phyloP scores from a whole-genome alignment of 306 rosid species.

The Cicer cuneatum region DNA sequence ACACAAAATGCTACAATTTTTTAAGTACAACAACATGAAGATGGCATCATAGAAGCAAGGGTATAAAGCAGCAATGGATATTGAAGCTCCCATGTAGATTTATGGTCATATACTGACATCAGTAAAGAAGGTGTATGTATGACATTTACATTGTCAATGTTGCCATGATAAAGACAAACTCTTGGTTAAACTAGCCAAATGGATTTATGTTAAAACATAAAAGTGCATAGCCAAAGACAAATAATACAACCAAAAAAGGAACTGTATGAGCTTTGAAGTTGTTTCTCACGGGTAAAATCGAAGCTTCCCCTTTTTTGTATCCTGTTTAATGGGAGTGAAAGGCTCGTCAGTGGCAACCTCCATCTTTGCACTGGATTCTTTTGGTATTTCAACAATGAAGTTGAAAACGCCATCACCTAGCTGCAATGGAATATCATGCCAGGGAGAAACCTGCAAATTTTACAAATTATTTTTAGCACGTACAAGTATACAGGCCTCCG shows the following conservation, averaged over 20 bases:
- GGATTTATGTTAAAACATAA: slow-evolving; percentile 5
- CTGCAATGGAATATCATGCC: slow-evolving; percentile 97
- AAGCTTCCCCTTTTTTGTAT: slow-evolving; percentile 89
- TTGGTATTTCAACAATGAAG: slow-evolving; percentile 86
- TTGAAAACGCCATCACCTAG: slow-evolving; percentile 73
- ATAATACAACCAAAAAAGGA: slow-evolving; percentile 13
- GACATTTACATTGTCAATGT: slow-evolving; percentile 24
- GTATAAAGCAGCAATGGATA: not conserved
- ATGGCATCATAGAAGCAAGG: slow-evolving; percentile 5
- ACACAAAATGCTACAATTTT: slow-evolving; percentile 14
- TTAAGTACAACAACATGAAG: slow-evolving; percentile 27
- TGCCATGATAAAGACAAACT: slow-evolving; percentile 31
- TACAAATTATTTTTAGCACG: not conserved
- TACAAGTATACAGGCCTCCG: slow-evolving; percentile 21
- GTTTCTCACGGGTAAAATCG: slow-evolving; percentile 93
- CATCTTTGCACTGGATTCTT: slow-evolving; percentile 98
- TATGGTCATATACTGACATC: slow-evolving; percentile 16
- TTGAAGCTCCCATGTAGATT: slow-evolving; percentile 25
- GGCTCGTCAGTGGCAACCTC: slow-evolving; percentile 96
- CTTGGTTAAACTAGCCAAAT: not conserved
- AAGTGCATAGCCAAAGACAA: slow-evolving; percentile 30
- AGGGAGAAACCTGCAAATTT: slow-evolving; percentile 81
- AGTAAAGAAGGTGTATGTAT: not conserved
- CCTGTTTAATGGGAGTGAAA: slow-evolving; percentile 93
- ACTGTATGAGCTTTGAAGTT: slow-evolving; percentile 33